Conservation (phyloP, 1,284 basidiomycete species). For the Puccinia horiana region DNA sequence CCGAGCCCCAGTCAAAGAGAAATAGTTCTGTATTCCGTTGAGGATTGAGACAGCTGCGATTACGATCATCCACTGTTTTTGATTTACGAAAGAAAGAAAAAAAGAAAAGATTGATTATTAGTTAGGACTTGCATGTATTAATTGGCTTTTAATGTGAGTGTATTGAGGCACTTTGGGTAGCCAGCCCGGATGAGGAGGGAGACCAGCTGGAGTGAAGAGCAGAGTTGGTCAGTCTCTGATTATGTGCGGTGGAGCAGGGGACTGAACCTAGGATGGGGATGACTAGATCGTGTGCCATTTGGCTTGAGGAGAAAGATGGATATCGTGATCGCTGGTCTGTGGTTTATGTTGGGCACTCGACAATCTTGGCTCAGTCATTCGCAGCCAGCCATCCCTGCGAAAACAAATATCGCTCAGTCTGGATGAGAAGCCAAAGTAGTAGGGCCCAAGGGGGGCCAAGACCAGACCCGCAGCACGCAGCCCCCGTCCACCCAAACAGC, state of each 20-base stretch:
- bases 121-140: no score
- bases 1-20: conserved; percentile 73
- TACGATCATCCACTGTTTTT: background rate
- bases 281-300: background rate
- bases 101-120: background rate
- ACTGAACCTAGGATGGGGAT: background rate
- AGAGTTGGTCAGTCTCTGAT: no score
- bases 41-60: conserved; percentile 68
- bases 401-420: no score
- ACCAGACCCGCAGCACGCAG: no score
- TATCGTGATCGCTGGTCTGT: no score
- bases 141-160: background rate
- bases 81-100: background rate
- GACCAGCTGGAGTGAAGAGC: conserved; percentile 36
- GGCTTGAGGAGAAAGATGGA: no score
- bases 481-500: no score
- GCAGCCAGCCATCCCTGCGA: no score
- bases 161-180: conserved; percentile 32
- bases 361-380: no score
- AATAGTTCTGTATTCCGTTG: conserved; percentile 80
- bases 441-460: no score
- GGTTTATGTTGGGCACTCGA: no score
- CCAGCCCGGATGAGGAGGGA: conserved; percentile 30
- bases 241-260: background rate
- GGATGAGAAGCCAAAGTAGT: no score